Evolutionary conservation across 495 filamentous ascomycete genomes (phyloP).

Genomic region (Neurospora sp.): DNA sequence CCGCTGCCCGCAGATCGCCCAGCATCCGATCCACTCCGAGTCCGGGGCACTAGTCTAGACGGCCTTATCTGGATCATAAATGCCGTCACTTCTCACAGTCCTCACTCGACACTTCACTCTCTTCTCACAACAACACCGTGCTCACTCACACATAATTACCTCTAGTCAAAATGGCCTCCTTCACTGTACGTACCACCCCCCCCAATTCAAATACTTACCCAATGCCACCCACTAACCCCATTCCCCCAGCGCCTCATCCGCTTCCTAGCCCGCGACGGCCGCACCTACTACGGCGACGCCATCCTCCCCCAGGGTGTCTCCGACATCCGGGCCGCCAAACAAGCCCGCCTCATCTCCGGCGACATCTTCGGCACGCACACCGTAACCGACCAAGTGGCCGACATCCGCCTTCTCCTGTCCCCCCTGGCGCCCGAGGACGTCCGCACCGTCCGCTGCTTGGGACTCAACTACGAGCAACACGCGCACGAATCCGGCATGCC

Average conservation of each 20-base stretch:
- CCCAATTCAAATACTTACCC: background rate
- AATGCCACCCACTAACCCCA: background rate
- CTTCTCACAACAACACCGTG: background rate
- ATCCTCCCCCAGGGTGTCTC: slow-evolving; percentile 46
- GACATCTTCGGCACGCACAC: slow-evolving; percentile 62
- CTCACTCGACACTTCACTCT: background rate
- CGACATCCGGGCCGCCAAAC: slow-evolving; percentile 55
- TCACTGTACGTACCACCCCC: slow-evolving; percentile 21
- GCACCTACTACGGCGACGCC: slow-evolving; percentile 75
- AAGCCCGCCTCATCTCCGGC: slow-evolving; percentile 59
- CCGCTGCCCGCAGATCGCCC: background rate
- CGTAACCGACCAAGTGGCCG: slow-evolving; percentile 58
- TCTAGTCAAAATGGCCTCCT: slow-evolving; percentile 11
- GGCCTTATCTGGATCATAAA: background rate
- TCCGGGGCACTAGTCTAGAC: background rate
- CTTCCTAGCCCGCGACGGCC: slow-evolving; percentile 67
- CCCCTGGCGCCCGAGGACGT: slow-evolving; percentile 60
- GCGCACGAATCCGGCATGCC: slow-evolving; percentile 69
- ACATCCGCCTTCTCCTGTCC: slow-evolving; percentile 56
- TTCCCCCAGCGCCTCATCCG: slow-evolving; percentile 57
- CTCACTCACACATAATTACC: background rate
- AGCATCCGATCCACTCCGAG: background rate
- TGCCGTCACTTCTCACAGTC: background rate
- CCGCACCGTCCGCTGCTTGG: slow-evolving; percentile 66
- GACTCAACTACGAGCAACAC: slow-evolving; percentile 74